phyloP scores from a whole-genome alignment of 2,329 filamentous ascomycete genomes.

The Penicillium sp. region DNA sequence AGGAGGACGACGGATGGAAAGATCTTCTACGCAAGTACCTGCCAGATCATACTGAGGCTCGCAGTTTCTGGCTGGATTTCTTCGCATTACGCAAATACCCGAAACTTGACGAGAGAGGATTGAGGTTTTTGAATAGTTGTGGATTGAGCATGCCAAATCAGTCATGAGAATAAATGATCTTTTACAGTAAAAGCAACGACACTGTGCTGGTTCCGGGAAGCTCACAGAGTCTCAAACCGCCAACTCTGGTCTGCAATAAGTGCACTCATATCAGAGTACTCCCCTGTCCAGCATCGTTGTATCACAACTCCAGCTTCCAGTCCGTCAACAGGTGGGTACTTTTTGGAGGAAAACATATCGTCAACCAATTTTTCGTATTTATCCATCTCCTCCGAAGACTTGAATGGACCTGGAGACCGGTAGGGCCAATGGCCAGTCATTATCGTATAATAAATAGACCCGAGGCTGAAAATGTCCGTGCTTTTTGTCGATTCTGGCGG shows the following conservation, averaged over 20 bases:
- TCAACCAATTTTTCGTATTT: conserved; percentile 4
- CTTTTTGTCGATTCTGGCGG: conserved; percentile 8
- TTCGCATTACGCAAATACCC: no score
- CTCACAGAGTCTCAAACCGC: not conserved
- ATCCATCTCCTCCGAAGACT: conserved; percentile 3
- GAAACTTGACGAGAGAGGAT: no score
- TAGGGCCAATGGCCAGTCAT: conserved; percentile 16
- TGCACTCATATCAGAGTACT: not conserved
- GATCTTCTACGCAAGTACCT: no score
- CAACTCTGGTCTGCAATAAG: not conserved
- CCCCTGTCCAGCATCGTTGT: not conserved
- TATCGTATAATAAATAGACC: conserved; percentile 15
- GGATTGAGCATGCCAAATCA: no score
- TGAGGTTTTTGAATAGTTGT: no score
- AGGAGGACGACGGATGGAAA: no score
- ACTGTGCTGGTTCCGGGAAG: no score
- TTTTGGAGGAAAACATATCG: conserved; percentile 5
- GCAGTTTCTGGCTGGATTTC: no score
- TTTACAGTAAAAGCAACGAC: no score
- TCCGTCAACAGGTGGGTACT: conserved; percentile 4
- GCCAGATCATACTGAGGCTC: no score
- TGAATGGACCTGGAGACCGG: conserved; percentile 6
- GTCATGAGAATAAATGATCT: no score
- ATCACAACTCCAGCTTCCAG: conserved; percentile 5
- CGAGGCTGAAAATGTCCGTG: conserved; percentile 18